Percentiles rank a stretch among this genome's conserved stretches.
phyloP scores from a whole-genome alignment of 148 eudicot genomes.

The Rhododendron ferrugineum region DNA sequence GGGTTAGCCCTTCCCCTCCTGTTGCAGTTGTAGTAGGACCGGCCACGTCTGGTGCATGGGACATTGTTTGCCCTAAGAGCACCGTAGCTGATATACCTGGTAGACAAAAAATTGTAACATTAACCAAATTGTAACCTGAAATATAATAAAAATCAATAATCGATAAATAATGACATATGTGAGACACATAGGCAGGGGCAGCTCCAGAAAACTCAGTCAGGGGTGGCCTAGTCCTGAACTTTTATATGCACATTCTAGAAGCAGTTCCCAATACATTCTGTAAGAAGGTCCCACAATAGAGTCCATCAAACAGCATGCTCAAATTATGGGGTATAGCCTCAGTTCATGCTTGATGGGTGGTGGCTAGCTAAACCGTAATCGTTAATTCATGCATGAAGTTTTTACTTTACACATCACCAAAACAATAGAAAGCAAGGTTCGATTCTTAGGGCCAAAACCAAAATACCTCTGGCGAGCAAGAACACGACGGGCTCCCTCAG shows the following conservation, averaged over 20 bases:
- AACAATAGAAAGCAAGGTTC: background rate
- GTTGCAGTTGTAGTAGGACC: slow-evolving; percentile 18
- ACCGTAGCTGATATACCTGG: slow-evolving; percentile 13
- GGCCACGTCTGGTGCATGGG: slow-evolving; percentile 15
- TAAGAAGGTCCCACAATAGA: background rate
- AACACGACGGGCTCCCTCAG: slow-evolving; percentile 12
- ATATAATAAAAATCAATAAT: too few relatives aligned
- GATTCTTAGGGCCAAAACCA: background rate
- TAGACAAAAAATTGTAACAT: background rate
- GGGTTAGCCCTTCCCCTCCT: slow-evolving; percentile 10
- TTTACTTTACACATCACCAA: background rate
- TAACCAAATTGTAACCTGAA: background rate
- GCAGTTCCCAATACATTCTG: too few relatives aligned
- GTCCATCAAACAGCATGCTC: background rate
- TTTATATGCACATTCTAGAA: too few relatives aligned
- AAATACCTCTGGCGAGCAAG: slow-evolving; percentile 3
- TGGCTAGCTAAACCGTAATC: background rate
- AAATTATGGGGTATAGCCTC: background rate
- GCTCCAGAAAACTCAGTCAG: too few relatives aligned
- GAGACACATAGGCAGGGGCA: too few relatives aligned
- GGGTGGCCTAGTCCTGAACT: background rate
- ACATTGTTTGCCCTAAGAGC: background rate
- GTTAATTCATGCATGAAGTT: background rate
- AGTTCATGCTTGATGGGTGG: background rate
- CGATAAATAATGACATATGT: too few relatives aligned